A percentile compares a stretch with the other conserved stretches of the same genome.
phyloP scores from a whole-genome alignment of 371 early-diverging fungal species.

The Actinomucor elegans region DNA sequence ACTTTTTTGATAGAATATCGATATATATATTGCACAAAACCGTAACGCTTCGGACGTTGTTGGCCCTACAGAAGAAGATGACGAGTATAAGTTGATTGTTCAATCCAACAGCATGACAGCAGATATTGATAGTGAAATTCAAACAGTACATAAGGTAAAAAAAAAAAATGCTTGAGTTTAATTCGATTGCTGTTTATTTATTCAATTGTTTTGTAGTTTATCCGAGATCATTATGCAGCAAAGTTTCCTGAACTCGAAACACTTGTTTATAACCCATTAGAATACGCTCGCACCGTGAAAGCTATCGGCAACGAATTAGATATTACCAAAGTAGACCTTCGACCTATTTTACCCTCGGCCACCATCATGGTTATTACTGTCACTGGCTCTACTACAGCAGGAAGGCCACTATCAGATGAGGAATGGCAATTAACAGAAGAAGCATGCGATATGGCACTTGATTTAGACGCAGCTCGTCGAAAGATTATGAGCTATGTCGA shows the following conservation, averaged over 20 bases:
- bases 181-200: background rate
- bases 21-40: slow-evolving; percentile 44
- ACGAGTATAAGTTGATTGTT: slow-evolving; percentile 89
- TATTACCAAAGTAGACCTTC: slow-evolving; percentile 69
- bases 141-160: slow-evolving; percentile 81
- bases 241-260: slow-evolving; percentile 92
- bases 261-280: slow-evolving; percentile 82
- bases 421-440: slow-evolving; percentile 72
- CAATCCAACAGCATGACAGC: slow-evolving; percentile 83
- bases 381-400: slow-evolving; percentile 85
- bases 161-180: background rate
- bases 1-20: slow-evolving; percentile 48
- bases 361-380: slow-evolving; percentile 93
- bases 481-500: slow-evolving; percentile 90
- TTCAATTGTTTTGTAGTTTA: slow-evolving; percentile 55
- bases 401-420: slow-evolving; percentile 58
- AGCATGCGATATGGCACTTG: slow-evolving; percentile 81
- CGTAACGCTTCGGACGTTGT: slow-evolving; percentile 36
- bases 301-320: slow-evolving; percentile 80
- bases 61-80: slow-evolving; percentile 76
- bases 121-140: slow-evolving; percentile 87
- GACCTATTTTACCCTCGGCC: slow-evolving; percentile 78
- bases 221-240: slow-evolving; percentile 86
- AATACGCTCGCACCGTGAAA: slow-evolving; percentile 88
- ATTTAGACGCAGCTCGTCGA: slow-evolving; percentile 68